Conservation (phyloP, 2,329 filamentous ascomycete genomes). For the Trichoderma atrobrunneum region DNA sequence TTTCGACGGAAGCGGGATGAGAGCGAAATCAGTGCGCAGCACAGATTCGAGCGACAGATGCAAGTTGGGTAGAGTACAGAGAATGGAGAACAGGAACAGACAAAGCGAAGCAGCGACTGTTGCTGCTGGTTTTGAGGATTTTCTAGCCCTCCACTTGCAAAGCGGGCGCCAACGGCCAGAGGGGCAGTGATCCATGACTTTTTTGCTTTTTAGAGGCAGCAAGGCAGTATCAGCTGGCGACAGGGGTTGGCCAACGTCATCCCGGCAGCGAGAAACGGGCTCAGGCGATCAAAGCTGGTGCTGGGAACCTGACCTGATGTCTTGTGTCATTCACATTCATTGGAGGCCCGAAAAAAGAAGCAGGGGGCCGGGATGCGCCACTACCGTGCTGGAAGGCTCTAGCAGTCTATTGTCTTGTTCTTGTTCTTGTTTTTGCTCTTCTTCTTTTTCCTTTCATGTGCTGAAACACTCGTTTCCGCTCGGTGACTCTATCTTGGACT, state of each 20-base stretch:
- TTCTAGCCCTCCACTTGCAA: constrained; percentile 2
- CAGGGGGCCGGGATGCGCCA: neutral
- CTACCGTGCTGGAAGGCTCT: neutral
- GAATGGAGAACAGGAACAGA: neutral
- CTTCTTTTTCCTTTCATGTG: neutral
- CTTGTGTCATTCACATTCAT: constrained; percentile 12
- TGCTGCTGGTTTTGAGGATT: constrained; percentile 18
- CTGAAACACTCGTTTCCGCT: neutral
- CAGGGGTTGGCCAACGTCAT: constrained; percentile 19
- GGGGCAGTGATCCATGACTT: constrained; percentile 15
- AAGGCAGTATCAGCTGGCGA: constrained; percentile 22
- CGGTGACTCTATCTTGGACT: neutral
- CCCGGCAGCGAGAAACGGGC: constrained; percentile 3
- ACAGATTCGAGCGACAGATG: neutral
- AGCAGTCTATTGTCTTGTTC: neutral
- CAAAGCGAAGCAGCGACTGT: neutral
- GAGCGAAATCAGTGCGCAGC: neutral
- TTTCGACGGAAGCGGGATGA: neutral
- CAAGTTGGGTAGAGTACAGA: neutral
- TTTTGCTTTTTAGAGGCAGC: constrained; percentile 10
- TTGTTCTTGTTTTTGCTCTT: neutral
- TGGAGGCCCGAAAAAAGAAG: constrained; percentile 5
- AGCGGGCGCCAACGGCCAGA: constrained; percentile 13
- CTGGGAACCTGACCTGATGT: constrained; percentile 12
- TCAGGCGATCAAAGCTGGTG: constrained; percentile 11